A percentile compares a stretch with the other conserved stretches of the same genome.
These are phyloP conservation scores for Podospora conica DNA, from an alignment of 495 filamentous ascomycete species.

Conservation along the genomic window DNA sequence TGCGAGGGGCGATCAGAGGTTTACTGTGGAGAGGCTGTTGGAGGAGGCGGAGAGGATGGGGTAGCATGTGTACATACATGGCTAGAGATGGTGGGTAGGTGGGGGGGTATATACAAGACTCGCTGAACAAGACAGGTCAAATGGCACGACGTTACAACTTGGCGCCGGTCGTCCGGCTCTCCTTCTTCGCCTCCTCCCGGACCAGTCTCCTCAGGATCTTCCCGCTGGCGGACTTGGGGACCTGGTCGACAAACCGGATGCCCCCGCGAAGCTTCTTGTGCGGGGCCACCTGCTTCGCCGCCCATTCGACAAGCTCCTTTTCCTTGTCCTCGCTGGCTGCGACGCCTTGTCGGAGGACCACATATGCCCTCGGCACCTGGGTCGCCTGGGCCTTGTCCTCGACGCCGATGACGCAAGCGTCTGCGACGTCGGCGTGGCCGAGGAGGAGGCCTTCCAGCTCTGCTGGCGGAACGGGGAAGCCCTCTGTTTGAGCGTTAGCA, in stretches of 20 bases:
- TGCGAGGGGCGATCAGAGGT: slow-evolving; percentile 64
- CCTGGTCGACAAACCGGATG: slow-evolving; percentile 69
- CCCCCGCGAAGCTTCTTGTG: slow-evolving; percentile 63
- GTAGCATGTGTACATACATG: slow-evolving; percentile 28
- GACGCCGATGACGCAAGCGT: slow-evolving; percentile 82
- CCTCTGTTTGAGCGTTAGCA: slow-evolving; percentile 37
- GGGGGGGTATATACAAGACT: background rate
- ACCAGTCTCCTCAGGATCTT: slow-evolving; percentile 79
- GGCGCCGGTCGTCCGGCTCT: slow-evolving; percentile 28
- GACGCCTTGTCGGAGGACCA: slow-evolving; percentile 57
- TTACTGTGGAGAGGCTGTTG: slow-evolving; percentile 76
- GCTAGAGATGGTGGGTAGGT: background rate
- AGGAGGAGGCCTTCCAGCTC: slow-evolving; percentile 78
- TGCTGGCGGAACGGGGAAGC: slow-evolving; percentile 82
- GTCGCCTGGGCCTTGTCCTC: slow-evolving; percentile 61
- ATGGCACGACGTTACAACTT: slow-evolving; percentile 20
- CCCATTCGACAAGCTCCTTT: slow-evolving; percentile 56
- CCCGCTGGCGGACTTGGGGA: slow-evolving; percentile 80
- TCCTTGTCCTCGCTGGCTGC: slow-evolving; percentile 46
- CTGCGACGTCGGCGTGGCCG: slow-evolving; percentile 64
- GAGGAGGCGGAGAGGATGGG: slow-evolving; percentile 76
- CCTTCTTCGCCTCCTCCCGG: slow-evolving; percentile 34
- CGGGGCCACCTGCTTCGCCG: slow-evolving; percentile 45
- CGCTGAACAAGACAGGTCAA: background rate
- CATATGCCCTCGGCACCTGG: slow-evolving; percentile 79